Percentiles rank a stretch among this genome's conserved stretches.
Evolutionary conservation across 1,284 basidiomycete genomes (phyloP).

Genomic region (Sparassis latifolia): DNA sequence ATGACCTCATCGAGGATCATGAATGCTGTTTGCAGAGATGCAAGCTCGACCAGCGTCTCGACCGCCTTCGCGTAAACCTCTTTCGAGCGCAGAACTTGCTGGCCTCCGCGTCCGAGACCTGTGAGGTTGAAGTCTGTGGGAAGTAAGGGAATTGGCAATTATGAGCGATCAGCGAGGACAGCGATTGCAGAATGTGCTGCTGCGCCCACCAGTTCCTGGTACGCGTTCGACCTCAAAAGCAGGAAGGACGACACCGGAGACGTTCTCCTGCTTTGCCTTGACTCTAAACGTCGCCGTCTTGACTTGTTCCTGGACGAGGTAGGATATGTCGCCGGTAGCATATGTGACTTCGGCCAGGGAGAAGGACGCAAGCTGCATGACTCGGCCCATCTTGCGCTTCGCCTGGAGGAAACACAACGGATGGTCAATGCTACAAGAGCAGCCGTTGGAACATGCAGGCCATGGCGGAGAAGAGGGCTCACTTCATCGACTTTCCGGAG

Average conservation of each 20-base stretch:
- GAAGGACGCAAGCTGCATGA: constrained; percentile 98
- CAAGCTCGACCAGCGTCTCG: constrained; percentile 94
- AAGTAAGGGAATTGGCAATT: background rate
- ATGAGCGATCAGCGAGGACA: background rate
- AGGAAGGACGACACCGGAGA: constrained; percentile 95
- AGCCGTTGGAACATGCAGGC: background rate
- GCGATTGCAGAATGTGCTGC: background rate
- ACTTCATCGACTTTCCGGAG: constrained; percentile 93
- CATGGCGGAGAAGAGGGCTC: constrained; percentile 17
- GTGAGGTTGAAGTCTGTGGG: constrained; percentile 91
- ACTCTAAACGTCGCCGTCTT: constrained; percentile 92
- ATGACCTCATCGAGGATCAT: constrained; percentile 99
- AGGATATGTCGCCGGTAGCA: constrained; percentile 94
- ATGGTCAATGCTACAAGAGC: background rate
- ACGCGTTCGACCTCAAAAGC: constrained; percentile 90
- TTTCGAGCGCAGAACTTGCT: constrained; percentile 90
- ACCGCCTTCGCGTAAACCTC: constrained; percentile 98
- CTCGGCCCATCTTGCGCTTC: constrained; percentile 97
- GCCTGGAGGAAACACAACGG: constrained; percentile 49
- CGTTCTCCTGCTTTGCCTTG: constrained; percentile 95
- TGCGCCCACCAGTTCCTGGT: constrained; percentile 63
- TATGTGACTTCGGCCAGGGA: constrained; percentile 98
- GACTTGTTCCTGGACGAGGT: constrained; percentile 88
- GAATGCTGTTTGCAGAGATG: constrained; percentile 96
- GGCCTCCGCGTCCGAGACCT: constrained; percentile 95